Base-by-base conservation (phyloP, 805 yeast species). In the Debaryomyces tyrocola region DNA sequence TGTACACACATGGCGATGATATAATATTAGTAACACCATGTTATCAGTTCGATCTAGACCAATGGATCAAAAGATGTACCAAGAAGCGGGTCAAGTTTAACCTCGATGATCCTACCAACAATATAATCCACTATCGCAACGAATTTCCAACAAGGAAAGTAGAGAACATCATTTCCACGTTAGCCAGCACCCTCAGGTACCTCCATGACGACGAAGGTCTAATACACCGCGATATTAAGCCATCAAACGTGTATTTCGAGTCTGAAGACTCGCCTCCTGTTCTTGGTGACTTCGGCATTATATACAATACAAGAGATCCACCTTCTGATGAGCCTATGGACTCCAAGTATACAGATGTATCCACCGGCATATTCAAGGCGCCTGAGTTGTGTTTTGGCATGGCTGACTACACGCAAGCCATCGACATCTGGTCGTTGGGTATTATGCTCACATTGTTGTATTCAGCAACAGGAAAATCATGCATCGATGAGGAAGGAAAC, bases 381-480 rank as follows among this genome's bases (percentile, higher is more conserved):
- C 92, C 95, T 0, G 96, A 88, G 57, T 64, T 85, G 40, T 67
- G 87, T 36, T 75, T 86, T 42, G 87, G 88, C 0, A 64, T 78
- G n/a, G 50, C 69, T 1, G 69, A 73, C 48, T 88, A 88, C 57
- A 66, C 75, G 2, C 60, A 58, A 33, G 80, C 74, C 34, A 69
- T 87, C 7, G 96, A 88, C 55, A 69, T 86, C 12, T 88, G 96
- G 96, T 69, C 87, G 1, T 59, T 80, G 15, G 95, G 89, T 0
- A 76, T 89, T 9, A 56, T 87, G 2, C 54, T 83, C 41, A 79
- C 84, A n/a, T 60, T 77, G 38, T 52, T 89, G 27, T 75, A 76
- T 51, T 68, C 74, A 18, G 27, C 37, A 4, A 45, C 55, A 27
- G 66, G 70, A 14, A 48, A 50, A 8, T 64, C 72, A 8, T 54